Base-by-base conservation (phyloP, 306 rosid genomes). In the Cucurbita argyrosperma region DNA sequence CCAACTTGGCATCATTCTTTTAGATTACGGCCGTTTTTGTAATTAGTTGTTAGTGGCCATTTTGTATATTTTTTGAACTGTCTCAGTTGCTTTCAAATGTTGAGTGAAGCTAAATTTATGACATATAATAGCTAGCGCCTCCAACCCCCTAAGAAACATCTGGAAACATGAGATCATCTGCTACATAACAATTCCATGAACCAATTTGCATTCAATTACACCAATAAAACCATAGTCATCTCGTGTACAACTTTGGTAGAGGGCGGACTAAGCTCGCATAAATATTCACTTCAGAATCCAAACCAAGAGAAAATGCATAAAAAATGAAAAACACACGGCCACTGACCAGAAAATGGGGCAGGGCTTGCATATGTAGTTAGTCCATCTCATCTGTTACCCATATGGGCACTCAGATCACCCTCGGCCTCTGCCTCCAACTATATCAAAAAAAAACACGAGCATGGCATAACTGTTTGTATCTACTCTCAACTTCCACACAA, bases 361-460 rank as follows among this genome's bases (percentile, higher is more conserved):
- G 71, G 3, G 53, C 71, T 65, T 65, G 53, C 71, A 43, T 65
- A 42, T 43, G 53, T 19, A 43, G 71, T 65, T 65, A 43, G 71
- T 64, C 67, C 67, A 61, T 30, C 21, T 15, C 67, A 60, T 60
- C 21, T 6, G 42, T 57, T 57, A 35, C 23, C 23, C 13, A 16
- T 39, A 3, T 30, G 35, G 35, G 18, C 68, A 38, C 6, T 62
- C 68, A 5, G 13, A 62, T 62, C 68, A 63, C 4, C 53, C 71
- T 10, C 71, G 53, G 37, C 71, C 71, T 23, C 71, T 19, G 16
- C 71, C 71, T 65, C 71, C 71, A 65, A 65, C 71, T 65, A 65
- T 3, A 65, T 10, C 8, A 7, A n/a, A 14, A 15, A 39, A 9
- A 40, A 8, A n/a, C n/a, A 43, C 14, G 2, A 65, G 43, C 51